Evolutionary conservation across 2,329 filamentous ascomycete species (phyloP).

Genomic region (Sordariomycetes sp.): DNA sequence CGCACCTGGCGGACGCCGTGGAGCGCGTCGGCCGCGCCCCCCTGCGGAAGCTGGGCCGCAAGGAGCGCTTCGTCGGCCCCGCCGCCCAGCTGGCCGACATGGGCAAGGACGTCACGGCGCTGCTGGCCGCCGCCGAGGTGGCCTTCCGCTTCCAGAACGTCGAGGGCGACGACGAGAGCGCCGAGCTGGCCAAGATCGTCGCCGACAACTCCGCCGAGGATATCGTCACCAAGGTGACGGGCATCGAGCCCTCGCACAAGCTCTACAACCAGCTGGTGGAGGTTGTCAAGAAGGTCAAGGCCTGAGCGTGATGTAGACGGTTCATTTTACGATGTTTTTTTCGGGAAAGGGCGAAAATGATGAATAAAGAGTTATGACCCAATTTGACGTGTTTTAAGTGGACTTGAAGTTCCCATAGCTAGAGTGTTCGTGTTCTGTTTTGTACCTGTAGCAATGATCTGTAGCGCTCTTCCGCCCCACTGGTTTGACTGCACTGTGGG

Average conservation of each 20-base stretch:
- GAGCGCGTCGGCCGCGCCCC: conserved; percentile 94
- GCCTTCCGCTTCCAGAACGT: conserved; percentile 93
- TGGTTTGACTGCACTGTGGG: background rate
- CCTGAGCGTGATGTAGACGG: background rate
- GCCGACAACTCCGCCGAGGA: conserved; percentile 60
- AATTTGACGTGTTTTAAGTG: background rate
- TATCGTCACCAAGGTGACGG: conserved; percentile 72
- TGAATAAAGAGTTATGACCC: background rate
- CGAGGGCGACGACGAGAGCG: conserved; percentile 81
- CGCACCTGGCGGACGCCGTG: conserved; percentile 81
- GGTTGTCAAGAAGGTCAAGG: conserved; percentile 75
- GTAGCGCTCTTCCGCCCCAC: too few relatives aligned
- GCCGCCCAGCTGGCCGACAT: conserved; percentile 80
- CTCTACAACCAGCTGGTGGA: conserved; percentile 66
- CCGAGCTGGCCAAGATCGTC: conserved; percentile 77
- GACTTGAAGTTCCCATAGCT: too few relatives aligned
- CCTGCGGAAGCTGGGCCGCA: conserved; percentile 83
- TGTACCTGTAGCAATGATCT: too few relatives aligned
- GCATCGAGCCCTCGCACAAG: conserved; percentile 64
- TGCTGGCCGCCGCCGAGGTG: conserved; percentile 82
- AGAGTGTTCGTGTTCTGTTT: background rate
- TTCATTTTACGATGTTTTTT: background rate
- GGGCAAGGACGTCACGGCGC: conserved; percentile 58
- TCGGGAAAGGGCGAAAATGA: background rate
- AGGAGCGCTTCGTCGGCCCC: conserved; percentile 92